phyloP scores from a whole-genome alignment of 2,329 filamentous ascomycete genomes.

The Endothia cerciana region DNA sequence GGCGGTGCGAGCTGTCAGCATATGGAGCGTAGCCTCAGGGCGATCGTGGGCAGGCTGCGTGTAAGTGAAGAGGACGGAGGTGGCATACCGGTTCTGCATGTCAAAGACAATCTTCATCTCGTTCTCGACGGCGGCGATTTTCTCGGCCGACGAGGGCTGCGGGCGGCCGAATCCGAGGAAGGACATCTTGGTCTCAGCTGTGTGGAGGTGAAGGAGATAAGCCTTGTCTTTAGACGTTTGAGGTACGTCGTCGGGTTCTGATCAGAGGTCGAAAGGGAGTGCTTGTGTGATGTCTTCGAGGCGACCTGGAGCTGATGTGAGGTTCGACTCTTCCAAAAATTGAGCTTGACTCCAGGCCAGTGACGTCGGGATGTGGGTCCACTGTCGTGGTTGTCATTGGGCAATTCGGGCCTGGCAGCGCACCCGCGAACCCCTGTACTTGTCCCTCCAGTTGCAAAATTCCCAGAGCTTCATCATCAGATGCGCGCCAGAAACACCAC shows the following conservation, averaged over 20 bases:
- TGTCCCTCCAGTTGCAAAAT: conserved; percentile 16
- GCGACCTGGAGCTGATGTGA: neutral
- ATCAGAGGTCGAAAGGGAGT: neutral
- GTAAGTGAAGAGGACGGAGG: neutral
- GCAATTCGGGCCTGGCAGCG: neutral
- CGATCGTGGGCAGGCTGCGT: neutral
- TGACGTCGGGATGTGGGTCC: conserved; percentile 25
- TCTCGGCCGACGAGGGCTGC: conserved; percentile 92
- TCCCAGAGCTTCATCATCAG: conserved; percentile 16
- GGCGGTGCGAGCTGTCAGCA: neutral
- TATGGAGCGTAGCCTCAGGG: neutral
- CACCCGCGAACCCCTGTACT: conserved; percentile 5
- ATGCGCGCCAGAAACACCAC: conserved; percentile 2
- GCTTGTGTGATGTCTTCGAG: neutral
- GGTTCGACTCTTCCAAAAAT: conserved; percentile 24
- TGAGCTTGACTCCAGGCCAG: conserved; percentile 21
- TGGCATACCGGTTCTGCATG: conserved; percentile 90
- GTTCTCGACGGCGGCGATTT: conserved; percentile 93
- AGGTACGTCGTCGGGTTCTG: neutral
- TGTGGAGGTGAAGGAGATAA: conserved; percentile 5
- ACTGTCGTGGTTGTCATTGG: conserved; percentile 4
- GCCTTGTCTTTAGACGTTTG: neutral
- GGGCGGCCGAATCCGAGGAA: conserved; percentile 52
- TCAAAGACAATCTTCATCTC: conserved; percentile 98
- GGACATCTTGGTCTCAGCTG: conserved; percentile 35